Percentiles rank a stretch among this genome's conserved stretches.
phyloP scores from a whole-genome alignment of 805 yeast species.

The Ogataea paradorogensis region DNA sequence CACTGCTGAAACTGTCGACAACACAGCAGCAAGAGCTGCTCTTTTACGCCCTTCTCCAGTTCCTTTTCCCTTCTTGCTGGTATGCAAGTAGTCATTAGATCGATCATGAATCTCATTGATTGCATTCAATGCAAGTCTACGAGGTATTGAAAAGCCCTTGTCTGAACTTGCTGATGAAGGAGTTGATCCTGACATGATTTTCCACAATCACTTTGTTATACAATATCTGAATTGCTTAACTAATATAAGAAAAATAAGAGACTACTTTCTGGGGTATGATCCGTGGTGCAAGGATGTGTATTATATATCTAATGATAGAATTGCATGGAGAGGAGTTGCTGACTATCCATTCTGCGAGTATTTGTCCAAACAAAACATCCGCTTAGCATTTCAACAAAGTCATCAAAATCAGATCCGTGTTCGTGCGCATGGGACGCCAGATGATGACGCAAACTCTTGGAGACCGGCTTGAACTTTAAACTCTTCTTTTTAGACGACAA shows the following conservation, averaged over 20 bases:
- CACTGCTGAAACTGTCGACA: conserved; percentile 43
- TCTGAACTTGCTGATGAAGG: conserved; percentile 12
- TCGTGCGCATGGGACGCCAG: conserved; percentile 6
- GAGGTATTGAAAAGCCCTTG: conserved; percentile 14
- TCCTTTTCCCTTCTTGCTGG: conserved; percentile 8
- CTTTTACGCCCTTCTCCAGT: conserved; percentile 23
- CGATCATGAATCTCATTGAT: conserved; percentile 23
- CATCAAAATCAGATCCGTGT: conserved; percentile 7
- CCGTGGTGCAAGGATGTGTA: conserved; percentile 7
- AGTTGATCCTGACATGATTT: conserved; percentile 6
- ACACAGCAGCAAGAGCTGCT: conserved; percentile 40
- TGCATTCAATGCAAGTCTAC: conserved; percentile 22
- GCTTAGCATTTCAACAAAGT: conserved; percentile 29
- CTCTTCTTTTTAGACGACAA: conserved; percentile 16
- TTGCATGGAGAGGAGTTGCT: conserved; percentile 26
- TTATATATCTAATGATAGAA: conserved; percentile 24
- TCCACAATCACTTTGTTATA: too few species aligned
- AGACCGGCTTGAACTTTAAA: conserved; percentile 23
- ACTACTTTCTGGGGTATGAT: conserved; percentile 9
- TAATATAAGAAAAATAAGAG: neutral
- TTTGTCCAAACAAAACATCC: conserved; percentile 37
- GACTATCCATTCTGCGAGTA: conserved; percentile 30
- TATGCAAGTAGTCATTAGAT: conserved; percentile 22
- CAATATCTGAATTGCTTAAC: too few species aligned
- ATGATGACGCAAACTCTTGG: conserved; percentile 17